These are phyloP conservation scores for Exsudoporus frostii DNA, from an alignment of 768 basidiomycete genomes.

Conservation along the genomic window DNA sequence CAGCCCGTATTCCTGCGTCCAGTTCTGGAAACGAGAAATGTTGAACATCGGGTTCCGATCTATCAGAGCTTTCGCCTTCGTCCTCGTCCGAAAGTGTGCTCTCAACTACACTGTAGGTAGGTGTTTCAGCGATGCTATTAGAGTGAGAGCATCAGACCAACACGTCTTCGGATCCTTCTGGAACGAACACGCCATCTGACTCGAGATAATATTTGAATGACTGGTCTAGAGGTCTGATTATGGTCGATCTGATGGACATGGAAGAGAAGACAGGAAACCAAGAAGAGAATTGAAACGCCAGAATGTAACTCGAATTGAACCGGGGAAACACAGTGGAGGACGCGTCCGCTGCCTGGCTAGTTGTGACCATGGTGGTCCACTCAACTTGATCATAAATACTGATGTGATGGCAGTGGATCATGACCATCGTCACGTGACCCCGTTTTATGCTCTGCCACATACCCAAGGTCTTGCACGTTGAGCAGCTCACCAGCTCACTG, in stretches of 20 bases:
- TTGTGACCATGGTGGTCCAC: not conserved
- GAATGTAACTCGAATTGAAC: slow-evolving; percentile 49
- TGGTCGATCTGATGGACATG: slow-evolving; percentile 66
- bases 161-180: slow-evolving; percentile 77
- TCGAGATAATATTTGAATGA: slow-evolving; percentile 72
- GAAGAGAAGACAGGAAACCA: slow-evolving; percentile 76
- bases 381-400: too few species aligned
- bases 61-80: slow-evolving; percentile 35
- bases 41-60: slow-evolving; percentile 33
- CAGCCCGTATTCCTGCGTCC: slow-evolving; percentile 65
- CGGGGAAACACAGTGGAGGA: slow-evolving; percentile 44
- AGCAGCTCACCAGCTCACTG: not conserved
- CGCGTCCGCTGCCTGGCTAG: not conserved
- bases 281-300: slow-evolving; percentile 76
- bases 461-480: not conserved
- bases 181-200: slow-evolving; percentile 81
- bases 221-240: slow-evolving; percentile 63
- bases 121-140: not conserved
- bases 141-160: slow-evolving; percentile 36
- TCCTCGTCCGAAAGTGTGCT: slow-evolving; percentile 62
- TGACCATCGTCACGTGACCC: slow-evolving; percentile 20
- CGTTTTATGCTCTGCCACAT: not conserved
- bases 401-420: too few species aligned
- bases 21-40: slow-evolving; percentile 76
- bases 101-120: slow-evolving; percentile 42